A percentile compares a stretch with the other conserved stretches of the same genome.
Evolutionary conservation across 192 early-diverging fungal genomes (phyloP).

Genomic region (Mortierella hygrophila): DNA sequence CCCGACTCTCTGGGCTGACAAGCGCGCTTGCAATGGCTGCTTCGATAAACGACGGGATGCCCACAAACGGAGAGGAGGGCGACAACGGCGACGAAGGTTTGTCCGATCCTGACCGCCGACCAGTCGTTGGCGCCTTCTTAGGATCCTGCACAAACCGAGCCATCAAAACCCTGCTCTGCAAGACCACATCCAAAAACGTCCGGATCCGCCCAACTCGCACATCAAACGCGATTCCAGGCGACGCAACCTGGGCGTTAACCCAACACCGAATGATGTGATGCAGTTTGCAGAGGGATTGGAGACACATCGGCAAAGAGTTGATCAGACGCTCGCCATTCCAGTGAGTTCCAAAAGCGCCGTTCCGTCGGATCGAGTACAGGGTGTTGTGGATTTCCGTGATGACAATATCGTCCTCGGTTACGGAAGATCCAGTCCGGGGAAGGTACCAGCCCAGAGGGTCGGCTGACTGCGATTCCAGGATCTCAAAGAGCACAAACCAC

Average conservation of each 20-base stretch:
- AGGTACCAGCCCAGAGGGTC: conserved; percentile 63
- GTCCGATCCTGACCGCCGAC: conserved; percentile 4
- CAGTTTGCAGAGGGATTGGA: conserved; percentile 74
- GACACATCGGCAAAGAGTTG: conserved; percentile 71
- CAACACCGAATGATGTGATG: conserved; percentile 78
- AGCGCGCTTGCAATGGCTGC: conserved; percentile 75
- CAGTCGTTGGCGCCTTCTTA: not conserved
- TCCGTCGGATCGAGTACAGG: conserved; percentile 65
- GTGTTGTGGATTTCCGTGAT: conserved; percentile 76
- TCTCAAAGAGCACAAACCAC: conserved; percentile 64
- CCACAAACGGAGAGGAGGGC: not conserved
- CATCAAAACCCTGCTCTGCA: conserved; percentile 63
- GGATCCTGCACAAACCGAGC: conserved; percentile 24
- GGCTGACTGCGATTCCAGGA: conserved; percentile 60
- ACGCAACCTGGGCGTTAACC: conserved; percentile 72
- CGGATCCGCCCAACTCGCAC: conserved; percentile 70
- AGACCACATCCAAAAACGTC: conserved; percentile 71
- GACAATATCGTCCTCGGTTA: conserved; percentile 69
- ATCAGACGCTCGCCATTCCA: conserved; percentile 67
- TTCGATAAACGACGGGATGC: conserved; percentile 80
- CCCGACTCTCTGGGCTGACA: conserved; percentile 77
- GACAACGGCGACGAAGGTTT: not conserved
- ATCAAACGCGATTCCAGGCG: conserved; percentile 58
- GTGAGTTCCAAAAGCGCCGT: conserved; percentile 59
- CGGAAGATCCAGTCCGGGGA: conserved; percentile 25